These are phyloP conservation scores for Claviceps maximensis DNA, from an alignment of 2,329 filamentous ascomycete genomes.

Conservation along the genomic window DNA sequence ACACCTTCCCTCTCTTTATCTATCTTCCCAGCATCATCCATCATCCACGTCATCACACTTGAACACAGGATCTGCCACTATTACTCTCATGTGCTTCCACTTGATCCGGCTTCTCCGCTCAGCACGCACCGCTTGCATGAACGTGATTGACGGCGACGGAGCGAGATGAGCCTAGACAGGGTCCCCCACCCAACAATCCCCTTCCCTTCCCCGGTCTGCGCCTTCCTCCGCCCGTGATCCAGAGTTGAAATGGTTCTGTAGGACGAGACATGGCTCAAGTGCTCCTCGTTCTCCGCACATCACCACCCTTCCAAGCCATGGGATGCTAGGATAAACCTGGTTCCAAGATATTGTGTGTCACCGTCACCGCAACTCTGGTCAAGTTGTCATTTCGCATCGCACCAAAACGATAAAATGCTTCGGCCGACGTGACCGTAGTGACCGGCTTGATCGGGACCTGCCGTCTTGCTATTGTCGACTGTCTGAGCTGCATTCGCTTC, in stretches of 20 bases:
- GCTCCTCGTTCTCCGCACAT: not conserved
- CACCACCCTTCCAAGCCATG: not conserved
- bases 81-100: not conserved
- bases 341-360: not conserved
- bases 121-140: not conserved
- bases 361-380: constrained; percentile 2
- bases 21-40: not conserved
- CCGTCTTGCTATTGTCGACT: not conserved
- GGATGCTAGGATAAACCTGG: not conserved
- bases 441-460: not conserved
- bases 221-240: too few species aligned
- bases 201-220: not conserved
- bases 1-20: not conserved
- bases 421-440: not conserved
- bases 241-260: not conserved
- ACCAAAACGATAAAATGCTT: not conserved
- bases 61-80: not conserved
- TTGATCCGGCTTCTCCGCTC: not conserved
- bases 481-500: not conserved
- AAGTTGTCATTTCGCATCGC: too few species aligned
- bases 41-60: not conserved
- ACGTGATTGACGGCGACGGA: not conserved
- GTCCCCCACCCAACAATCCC: not conserved
- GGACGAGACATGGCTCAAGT: not conserved
- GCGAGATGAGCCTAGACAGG: not conserved